phyloP scores from a whole-genome alignment of 352 stramenopile species.

The Phytophthora foliorum region DNA sequence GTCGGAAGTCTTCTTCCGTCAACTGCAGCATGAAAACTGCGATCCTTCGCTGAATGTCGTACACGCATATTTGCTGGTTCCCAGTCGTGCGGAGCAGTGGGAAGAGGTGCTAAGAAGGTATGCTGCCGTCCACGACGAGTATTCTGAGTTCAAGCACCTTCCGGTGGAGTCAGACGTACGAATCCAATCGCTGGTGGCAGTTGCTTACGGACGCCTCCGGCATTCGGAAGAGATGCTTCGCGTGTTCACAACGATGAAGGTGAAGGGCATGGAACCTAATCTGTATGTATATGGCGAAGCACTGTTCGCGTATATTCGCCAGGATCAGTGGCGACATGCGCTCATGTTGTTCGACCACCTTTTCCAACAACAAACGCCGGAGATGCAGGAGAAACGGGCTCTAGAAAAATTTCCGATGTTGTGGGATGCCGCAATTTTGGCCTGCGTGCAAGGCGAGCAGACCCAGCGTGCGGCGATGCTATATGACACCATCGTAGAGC shows the following conservation, averaged over 20 bases:
- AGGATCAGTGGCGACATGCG: constrained; percentile 73
- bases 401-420: constrained; percentile 65
- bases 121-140: constrained; percentile 18
- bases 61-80: constrained; percentile 49
- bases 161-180: constrained; percentile 57
- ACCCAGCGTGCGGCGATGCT: constrained; percentile 52
- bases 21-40: constrained; percentile 42
- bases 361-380: constrained; percentile 49
- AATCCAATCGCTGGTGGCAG: constrained; percentile 70
- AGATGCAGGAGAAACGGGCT: constrained; percentile 47
- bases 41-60: constrained; percentile 38
- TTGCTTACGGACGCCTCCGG: constrained; percentile 58
- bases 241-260: constrained; percentile 80
- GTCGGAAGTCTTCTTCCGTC: constrained; percentile 57
- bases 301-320: constrained; percentile 72
- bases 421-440: constrained; percentile 75
- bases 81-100: constrained; percentile 55
- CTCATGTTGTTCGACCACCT: constrained; percentile 83
- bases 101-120: constrained; percentile 53
- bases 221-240: constrained; percentile 64
- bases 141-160: constrained; percentile 28
- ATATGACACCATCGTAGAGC: constrained; percentile 54
- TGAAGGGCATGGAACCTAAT: constrained; percentile 71
- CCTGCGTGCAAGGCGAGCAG: constrained; percentile 58
- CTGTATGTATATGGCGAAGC: constrained; percentile 79